Evolutionary conservation across 163 green algal genomes (phyloP), one percentile per base, ranked within the genome.

Genomic region (Scenedesmus sp.): DNA sequence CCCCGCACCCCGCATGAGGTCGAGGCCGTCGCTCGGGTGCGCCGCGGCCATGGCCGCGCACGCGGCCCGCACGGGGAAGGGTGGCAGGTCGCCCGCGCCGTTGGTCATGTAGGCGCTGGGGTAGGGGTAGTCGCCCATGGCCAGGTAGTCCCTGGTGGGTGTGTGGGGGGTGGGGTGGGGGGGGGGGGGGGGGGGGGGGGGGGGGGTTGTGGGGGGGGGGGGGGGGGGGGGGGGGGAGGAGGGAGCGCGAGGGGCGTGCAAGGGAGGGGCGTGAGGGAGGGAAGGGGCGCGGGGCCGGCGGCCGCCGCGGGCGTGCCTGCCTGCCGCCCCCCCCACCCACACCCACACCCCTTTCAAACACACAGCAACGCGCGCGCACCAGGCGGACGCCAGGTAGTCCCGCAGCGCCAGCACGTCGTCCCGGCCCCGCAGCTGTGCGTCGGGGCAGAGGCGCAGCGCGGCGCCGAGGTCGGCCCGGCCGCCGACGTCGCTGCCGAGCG

Each of bases 31-130:
- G 10, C n/a, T 39, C 18, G 1, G 13, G 54, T 58, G 10, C 7
- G 39, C 6, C 7, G 39, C 39, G 39, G n/a, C 14, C 69, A 77
- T 77, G 54, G 58, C 15, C 13, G 88, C 44, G 80, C 94, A 97
- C 1, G 92, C 93, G 10, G 87, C 89, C 9, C 92, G 84, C 48
- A 97, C 86, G 2, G 93, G 93, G 67, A 88, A 96, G 0, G 92
- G 85, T 3, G 92, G 93, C 34, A 97, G 82, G 36, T 81, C 20
- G 20, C 89, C 93, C 1, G 87, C 60, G 44, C 92, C 93, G 77
- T 96, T 95, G 0, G 91, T 77, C 72, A 98, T 96, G 88, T 97
- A 98, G 26, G 53, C 53, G 13, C 79, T 91, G 13, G 87, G 77
- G 64, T 95, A 96, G 0, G 90, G 90, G 72, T 89, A 97, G 75